phyloP scores from a whole-genome alignment of 305 asterid genomes.

The Rubia occidens region DNA sequence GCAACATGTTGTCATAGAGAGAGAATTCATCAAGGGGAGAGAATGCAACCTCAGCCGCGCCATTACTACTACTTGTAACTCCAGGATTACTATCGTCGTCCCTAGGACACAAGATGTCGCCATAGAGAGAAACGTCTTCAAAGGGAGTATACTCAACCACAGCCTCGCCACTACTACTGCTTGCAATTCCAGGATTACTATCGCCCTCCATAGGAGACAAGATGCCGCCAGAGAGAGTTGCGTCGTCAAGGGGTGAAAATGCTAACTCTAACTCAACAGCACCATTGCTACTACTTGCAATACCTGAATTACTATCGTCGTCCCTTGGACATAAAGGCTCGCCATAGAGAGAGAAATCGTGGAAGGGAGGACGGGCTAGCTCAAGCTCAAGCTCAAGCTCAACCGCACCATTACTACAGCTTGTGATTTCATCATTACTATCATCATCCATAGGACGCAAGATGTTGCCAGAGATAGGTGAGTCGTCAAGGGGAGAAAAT shows the following conservation, averaged over 20 bases:
- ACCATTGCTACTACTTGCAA: background rate
- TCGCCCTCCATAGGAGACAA: slow-evolving; percentile 12
- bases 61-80: background rate
- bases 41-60: slow-evolving; percentile 13
- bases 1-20: background rate
- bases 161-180: background rate
- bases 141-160: background rate
- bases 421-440: background rate
- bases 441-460: slow-evolving; percentile 14
- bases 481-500: slow-evolving; percentile 25
- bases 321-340: background rate
- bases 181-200: background rate
- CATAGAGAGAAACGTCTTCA: background rate
- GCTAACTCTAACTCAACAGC: slow-evolving; percentile 20
- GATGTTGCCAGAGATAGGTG: background rate
- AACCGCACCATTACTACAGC: background rate
- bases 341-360: background rate
- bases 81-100: background rate
- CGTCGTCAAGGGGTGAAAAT: slow-evolving; percentile 25
- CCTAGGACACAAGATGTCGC: background rate
- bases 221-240: background rate
- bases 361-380: background rate
- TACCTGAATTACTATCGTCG: background rate
- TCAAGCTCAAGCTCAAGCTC: background rate
- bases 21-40: slow-evolving; percentile 24